A percentile compares a stretch with the other conserved stretches of the same genome.
Evolutionary conservation across 345 rosid species (phyloP).

Genomic region (Microthlaspi erraticum): DNA sequence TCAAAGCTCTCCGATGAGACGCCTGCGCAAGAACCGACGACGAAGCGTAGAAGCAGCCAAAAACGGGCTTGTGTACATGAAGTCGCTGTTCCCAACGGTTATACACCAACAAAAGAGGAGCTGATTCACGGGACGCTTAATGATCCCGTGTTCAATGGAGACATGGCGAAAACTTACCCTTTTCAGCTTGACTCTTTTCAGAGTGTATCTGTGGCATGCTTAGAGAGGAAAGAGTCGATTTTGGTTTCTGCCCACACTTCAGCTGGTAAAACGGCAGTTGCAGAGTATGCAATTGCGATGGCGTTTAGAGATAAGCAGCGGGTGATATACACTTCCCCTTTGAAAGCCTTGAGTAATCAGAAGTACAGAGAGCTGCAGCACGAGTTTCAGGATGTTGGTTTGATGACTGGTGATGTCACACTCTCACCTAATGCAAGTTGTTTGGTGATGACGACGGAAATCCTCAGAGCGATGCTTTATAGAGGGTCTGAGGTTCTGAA

Average conservation of each 20-base stretch:
- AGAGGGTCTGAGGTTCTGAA: constrained; percentile 94
- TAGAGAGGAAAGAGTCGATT: constrained; percentile 93
- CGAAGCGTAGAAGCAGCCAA: constrained; percentile 56
- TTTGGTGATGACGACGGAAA: constrained; percentile 97
- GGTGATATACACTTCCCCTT: constrained; percentile 92
- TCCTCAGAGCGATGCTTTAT: constrained; percentile 95
- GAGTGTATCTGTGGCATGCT: constrained; percentile 80
- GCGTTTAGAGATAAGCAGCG: constrained; percentile 94
- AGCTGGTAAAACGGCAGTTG: constrained; percentile 98
- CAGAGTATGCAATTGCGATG: constrained; percentile 99
- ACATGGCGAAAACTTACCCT: constrained; percentile 76
- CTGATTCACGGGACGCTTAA: constrained; percentile 68
- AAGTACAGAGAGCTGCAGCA: constrained; percentile 93
- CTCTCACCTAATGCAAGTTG: constrained; percentile 94
- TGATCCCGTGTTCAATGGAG: constrained; percentile 70
- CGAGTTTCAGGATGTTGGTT: constrained; percentile 92
- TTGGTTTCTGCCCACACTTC: constrained; percentile 97
- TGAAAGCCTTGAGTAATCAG: constrained; percentile 98
- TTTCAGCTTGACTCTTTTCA: constrained; percentile 94
- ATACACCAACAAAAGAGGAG: constrained; percentile 64
- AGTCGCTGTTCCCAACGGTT: constrained; percentile 83
- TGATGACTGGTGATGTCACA: constrained; percentile 99
- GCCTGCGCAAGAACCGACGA: constrained; percentile 49
- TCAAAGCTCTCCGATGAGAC: constrained; percentile 42
- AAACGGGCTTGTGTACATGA: constrained; percentile 86